Evolutionary conservation across 1,284 basidiomycete genomes (phyloP).

Genomic region (Leccinum solheimii): DNA sequence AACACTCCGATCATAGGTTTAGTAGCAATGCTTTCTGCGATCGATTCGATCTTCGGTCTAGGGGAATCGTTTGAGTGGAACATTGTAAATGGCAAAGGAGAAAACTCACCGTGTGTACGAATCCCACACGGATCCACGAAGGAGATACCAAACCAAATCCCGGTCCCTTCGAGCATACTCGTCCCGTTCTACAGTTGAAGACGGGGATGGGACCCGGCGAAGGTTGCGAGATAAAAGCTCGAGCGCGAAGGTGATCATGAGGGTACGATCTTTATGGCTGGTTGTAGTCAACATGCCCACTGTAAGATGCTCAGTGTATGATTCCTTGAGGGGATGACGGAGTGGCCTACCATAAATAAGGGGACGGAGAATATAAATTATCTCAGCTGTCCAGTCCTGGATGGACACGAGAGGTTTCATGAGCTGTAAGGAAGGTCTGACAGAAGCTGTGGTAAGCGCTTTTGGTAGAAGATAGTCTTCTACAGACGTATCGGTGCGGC

Average conservation of each 20-base stretch:
- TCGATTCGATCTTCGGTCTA: slow-evolving; percentile 74
- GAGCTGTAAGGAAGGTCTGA: slow-evolving; percentile 66
- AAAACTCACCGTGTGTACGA: slow-evolving; percentile 70
- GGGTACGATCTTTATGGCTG: slow-evolving; percentile 46
- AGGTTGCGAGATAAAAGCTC: slow-evolving; percentile 68
- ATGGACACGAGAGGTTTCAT: slow-evolving; percentile 59
- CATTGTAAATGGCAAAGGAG: not conserved
- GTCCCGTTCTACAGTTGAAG: slow-evolving; percentile 64
- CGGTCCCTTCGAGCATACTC: slow-evolving; percentile 84
- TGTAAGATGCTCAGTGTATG: slow-evolving; percentile 26
- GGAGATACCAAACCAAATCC: slow-evolving; percentile 81
- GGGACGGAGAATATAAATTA: slow-evolving; percentile 66
- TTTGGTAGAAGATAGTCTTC: slow-evolving; percentile 81
- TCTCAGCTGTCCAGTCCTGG: slow-evolving; percentile 71
- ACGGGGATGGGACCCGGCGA: slow-evolving; percentile 61
- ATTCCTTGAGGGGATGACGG: slow-evolving; percentile 13
- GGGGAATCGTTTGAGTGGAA: slow-evolving; percentile 11
- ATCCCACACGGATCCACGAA: slow-evolving; percentile 89
- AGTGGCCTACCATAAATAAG: slow-evolving; percentile 66
- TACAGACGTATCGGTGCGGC: slow-evolving; percentile 52
- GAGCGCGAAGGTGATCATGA: slow-evolving; percentile 58
- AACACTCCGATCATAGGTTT: slow-evolving; percentile 76
- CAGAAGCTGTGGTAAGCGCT: slow-evolving; percentile 67
- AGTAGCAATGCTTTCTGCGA: slow-evolving; percentile 58
- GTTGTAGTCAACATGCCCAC: slow-evolving; percentile 31